phyloP scores from a whole-genome alignment of 345 rosid species.

The Geranium rotundifolium region DNA sequence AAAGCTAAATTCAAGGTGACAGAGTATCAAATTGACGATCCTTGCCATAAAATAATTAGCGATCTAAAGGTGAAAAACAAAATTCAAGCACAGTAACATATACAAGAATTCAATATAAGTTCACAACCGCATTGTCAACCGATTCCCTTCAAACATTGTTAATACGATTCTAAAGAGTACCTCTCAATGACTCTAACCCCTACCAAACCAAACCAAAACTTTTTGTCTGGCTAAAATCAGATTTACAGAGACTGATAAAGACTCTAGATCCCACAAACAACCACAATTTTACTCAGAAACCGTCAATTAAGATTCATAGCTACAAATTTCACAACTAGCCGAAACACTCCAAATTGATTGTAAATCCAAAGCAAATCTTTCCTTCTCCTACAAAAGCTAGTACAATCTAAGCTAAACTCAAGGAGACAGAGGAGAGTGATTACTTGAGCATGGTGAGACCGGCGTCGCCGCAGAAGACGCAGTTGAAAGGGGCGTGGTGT shows the following conservation, averaged over 20 bases:
- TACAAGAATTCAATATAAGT: neutral
- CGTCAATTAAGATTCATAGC: neutral
- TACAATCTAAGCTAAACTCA: neutral
- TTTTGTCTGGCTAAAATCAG: neutral
- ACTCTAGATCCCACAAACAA: neutral
- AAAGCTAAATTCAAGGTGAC: too few species aligned
- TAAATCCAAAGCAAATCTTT: too few species aligned
- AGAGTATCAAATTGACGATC: too few species aligned
- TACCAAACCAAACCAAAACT: too few species aligned
- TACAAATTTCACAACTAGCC: neutral
- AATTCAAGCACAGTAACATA: too few species aligned
- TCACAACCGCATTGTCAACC: neutral
- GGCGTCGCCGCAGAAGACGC: conserved; percentile 58
- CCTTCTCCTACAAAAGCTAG: too few species aligned
- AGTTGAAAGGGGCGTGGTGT: conserved; percentile 94
- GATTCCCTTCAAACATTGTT: neutral
- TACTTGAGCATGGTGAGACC: conserved; percentile 76
- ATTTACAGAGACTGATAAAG: neutral
- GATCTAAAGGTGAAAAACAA: too few species aligned
- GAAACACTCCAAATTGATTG: neutral
- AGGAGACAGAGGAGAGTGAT: neutral
- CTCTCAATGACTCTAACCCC: too few species aligned
- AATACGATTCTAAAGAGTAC: too few species aligned
- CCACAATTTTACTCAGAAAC: neutral
- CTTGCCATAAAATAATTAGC: too few species aligned